Percentiles rank a stretch among this genome's conserved stretches.
Evolutionary conservation across 331 rosid species (phyloP).

Genomic region (Stylosanthes scabra): DNA sequence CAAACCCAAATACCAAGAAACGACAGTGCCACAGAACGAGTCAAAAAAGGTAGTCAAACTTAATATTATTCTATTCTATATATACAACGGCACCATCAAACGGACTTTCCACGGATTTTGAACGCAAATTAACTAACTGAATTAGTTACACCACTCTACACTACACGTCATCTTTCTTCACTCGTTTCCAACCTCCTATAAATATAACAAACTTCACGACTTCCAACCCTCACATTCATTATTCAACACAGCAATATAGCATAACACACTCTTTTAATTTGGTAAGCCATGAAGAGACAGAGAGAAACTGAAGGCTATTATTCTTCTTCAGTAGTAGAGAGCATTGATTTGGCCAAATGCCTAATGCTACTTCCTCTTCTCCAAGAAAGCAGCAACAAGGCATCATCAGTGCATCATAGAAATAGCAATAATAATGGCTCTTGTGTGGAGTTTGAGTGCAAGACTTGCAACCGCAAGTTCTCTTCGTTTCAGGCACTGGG

Average conservation of each 20-base stretch:
- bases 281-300: constrained; percentile 52
- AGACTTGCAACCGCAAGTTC: constrained; percentile 78
- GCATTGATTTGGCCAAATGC: constrained; percentile 43
- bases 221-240: background rate
- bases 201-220: constrained; percentile 28
- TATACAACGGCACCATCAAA: background rate
- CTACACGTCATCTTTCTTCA: constrained; percentile 22
- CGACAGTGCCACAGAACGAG: background rate
- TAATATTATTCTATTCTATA: background rate
- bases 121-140: background rate
- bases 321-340: background rate
- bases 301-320: constrained; percentile 38
- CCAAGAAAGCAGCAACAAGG: constrained; percentile 20
- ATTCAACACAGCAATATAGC: constrained; percentile 9
- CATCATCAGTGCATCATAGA: background rate
- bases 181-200: constrained; percentile 34
- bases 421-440: background rate
- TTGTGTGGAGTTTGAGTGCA: constrained; percentile 64
- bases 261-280: background rate
- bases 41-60: constrained; percentile 51
- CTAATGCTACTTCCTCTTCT: constrained; percentile 48
- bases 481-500: constrained; percentile 83
- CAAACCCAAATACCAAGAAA: background rate
- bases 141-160: background rate
- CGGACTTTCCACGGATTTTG: background rate